Evolutionary conservation across 176 grass and related monocot genomes (phyloP).

Genomic region (bread wheat (Triticum aestivum)): IWGSC_CS_RefSeq_v2.1 NC_057796.1:110074285-110074784

Average conservation of each 20-base stretch:
- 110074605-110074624: neutral
- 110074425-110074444: neutral
- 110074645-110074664: slow-evolving; percentile 28
- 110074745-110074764: neutral
- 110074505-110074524: neutral
- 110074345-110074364: too few species aligned
- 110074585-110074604: neutral
- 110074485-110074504: neutral
- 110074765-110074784: neutral
- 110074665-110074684: slow-evolving; percentile 25
- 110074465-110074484: neutral
- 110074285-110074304: too few species aligned
- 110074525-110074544: neutral
- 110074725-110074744: neutral
- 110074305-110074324: too few species aligned
- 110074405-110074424: neutral
- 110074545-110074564: slow-evolving; percentile 16
- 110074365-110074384: neutral
- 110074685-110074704: slow-evolving; percentile 9
- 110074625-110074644: neutral
- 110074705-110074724: neutral
- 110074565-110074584: neutral
- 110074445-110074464: neutral
- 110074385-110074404: neutral
- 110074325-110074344: too few species aligned